These are phyloP conservation scores for Taiozyma sp. DNA, from an alignment of 1,139 yeast genomes.

Conservation along the genomic window DNA sequence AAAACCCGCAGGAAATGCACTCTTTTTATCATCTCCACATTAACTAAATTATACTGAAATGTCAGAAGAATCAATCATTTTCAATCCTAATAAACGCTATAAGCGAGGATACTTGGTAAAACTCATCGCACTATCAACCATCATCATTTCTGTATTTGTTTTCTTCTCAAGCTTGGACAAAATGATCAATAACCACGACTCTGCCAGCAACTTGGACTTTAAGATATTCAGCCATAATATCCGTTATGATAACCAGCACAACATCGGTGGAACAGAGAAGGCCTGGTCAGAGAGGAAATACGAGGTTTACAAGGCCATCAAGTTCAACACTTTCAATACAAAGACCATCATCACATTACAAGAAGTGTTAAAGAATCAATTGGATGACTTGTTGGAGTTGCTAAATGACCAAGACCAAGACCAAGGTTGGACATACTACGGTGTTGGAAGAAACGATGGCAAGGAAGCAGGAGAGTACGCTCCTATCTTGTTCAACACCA, in stretches of 20 bases:
- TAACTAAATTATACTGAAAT: background rate
- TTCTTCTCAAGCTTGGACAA: background rate
- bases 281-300: conserved; percentile 41
- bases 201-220: conserved; percentile 14
- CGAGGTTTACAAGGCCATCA: conserved; percentile 37
- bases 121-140: background rate
- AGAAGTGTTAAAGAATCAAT: conserved; percentile 50
- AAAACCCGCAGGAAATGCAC: no score
- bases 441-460: conserved; percentile 47
- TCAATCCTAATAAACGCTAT: background rate
- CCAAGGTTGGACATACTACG: conserved; percentile 37
- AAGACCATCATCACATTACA: conserved; percentile 44
- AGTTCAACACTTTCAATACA: conserved; percentile 31
- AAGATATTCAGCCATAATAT: conserved; percentile 52
- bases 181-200: background rate
- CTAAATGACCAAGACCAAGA: conserved; percentile 21
- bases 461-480: conserved; percentile 39
- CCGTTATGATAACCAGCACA: conserved; percentile 36
- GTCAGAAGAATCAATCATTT: background rate
- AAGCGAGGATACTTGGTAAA: background rate
- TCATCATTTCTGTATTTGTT: background rate
- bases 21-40: no score
- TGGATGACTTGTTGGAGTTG: conserved; percentile 38
- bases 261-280: conserved; percentile 33
- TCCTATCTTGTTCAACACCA: conserved; percentile 36